Evolutionary conservation across 2,329 filamentous ascomycete species (phyloP).

Genomic region (Xylaria sp.): DNA sequence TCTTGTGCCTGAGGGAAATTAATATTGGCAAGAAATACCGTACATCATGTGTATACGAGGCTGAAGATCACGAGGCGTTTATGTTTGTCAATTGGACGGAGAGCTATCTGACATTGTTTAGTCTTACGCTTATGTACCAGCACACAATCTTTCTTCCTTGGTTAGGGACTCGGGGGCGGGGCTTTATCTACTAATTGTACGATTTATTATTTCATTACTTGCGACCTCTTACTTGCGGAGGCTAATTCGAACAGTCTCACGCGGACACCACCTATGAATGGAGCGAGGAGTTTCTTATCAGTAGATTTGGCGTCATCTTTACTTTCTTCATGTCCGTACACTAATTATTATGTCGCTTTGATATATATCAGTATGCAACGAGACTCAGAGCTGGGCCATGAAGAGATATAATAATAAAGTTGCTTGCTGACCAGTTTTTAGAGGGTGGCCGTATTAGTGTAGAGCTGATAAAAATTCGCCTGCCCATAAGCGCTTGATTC

Average conservation of each 20-base stretch:
- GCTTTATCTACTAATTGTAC: no score
- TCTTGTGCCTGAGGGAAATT: constrained; percentile 22
- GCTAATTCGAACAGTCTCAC: no score
- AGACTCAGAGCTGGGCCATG: not conserved
- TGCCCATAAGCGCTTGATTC: not conserved
- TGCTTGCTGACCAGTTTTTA: not conserved
- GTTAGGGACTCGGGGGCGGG: no score
- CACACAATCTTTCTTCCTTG: no score
- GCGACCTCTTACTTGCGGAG: no score
- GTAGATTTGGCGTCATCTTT: no score
- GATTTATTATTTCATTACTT: no score
- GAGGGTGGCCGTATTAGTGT: no score
- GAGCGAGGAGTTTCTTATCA: no score
- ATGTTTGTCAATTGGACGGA: not conserved
- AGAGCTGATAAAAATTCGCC: not conserved
- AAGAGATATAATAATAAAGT: not conserved
- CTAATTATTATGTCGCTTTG: no score
- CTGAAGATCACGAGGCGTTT: not conserved
- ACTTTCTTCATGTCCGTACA: no score
- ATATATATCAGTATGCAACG: not conserved
- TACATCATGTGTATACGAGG: not conserved
- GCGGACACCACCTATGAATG: no score
- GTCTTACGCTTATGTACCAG: not conserved
- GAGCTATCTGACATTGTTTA: not conserved
- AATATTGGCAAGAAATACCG: not conserved